These are phyloP conservation scores for Globisporangium cystogenes DNA, from an alignment of 352 stramenopile species.

Conservation along the genomic window DNA sequence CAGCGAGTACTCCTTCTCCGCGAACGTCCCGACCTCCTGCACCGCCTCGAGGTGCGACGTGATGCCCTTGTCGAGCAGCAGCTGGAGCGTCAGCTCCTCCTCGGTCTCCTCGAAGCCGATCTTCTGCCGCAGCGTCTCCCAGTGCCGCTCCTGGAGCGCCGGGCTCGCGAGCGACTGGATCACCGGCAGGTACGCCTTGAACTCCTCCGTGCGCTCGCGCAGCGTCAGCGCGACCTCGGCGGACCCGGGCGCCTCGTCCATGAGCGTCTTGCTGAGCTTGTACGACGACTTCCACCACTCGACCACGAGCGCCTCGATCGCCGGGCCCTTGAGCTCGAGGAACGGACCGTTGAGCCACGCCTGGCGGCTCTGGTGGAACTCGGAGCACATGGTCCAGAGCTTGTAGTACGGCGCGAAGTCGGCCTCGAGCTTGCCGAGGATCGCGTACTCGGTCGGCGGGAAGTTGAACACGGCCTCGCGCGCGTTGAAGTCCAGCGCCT, in stretches of 20 bases:
- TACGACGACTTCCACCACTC: constrained; percentile 93
- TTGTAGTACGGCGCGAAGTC: constrained; percentile 92
- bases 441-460: constrained; percentile 87
- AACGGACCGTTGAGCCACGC: constrained; percentile 92
- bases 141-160: constrained; percentile 91
- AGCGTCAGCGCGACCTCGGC: constrained; percentile 85
- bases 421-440: constrained; percentile 77
- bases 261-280: constrained; percentile 88
- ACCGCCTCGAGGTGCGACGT: constrained; percentile 89
- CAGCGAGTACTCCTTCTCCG: constrained; percentile 94
- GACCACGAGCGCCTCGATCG: constrained; percentile 88
- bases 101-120: constrained; percentile 86
- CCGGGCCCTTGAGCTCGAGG: constrained; percentile 80
- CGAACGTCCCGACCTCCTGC: constrained; percentile 85
- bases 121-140: constrained; percentile 86
- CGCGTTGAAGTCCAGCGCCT: constrained; percentile 90
- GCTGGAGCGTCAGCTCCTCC: constrained; percentile 79
- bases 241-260: constrained; percentile 85
- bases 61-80: constrained; percentile 80
- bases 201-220: constrained; percentile 89
- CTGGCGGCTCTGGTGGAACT: constrained; percentile 90
- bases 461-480: constrained; percentile 93
- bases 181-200: constrained; percentile 89
- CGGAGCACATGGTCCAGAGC: constrained; percentile 94
- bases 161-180: constrained; percentile 90